Base-by-base conservation (phyloP, 1,284 basidiomycete species). In the Trichosporon coremiiforme region DNA sequence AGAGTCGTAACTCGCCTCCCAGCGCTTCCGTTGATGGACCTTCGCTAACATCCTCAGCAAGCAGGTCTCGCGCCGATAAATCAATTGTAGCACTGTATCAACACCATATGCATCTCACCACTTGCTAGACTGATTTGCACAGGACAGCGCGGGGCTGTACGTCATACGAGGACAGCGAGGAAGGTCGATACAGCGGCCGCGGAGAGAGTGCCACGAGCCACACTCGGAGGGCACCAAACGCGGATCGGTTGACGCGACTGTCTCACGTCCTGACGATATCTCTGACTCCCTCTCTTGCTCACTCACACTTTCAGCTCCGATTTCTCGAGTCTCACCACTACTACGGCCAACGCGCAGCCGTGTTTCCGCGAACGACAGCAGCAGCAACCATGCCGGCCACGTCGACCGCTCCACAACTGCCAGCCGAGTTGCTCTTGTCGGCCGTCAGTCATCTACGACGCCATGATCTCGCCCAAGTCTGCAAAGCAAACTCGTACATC, bases 41-140 rank as follows among this genome's bases (percentile, higher is more conserved):
- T 29, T 22, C 33, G 41, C 68, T 71, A 50, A 70, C 68, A 5
- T 17, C 13, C 60, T n/a, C 70, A 77, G 75, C 71, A 77, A 77
- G 71, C 68, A 71, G 57, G 75, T 73, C 35, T 62, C 57, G n/a
- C 66, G 72, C 64, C 57, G 57, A 62, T 62, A 62, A 71, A 73
- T 66, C 74, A 74, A 64, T 29, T 55, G 60, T 69, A 50, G 57
- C 65, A 69, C 65, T 72, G 71, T 72, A 72, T 53, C 63, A 69
- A 50, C 66, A 72, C 55, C 47, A 53, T 65, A 72, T 72, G 71
- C 71, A 72, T 70, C 50, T 69, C 64, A 69, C 71, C 71, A 67
- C 71, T 72, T 62, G 57, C 29, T 33, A 4, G 35, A 33, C 57
- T 35, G 57, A 35, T 33, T 17, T 33, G 31, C 31, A 10, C 57